A percentile compares a stretch with the other conserved stretches of the same genome.
These are phyloP conservation scores for Tylopilus rubrobrunneus DNA, from an alignment of 768 basidiomycete genomes.

Conservation along the genomic window DNA sequence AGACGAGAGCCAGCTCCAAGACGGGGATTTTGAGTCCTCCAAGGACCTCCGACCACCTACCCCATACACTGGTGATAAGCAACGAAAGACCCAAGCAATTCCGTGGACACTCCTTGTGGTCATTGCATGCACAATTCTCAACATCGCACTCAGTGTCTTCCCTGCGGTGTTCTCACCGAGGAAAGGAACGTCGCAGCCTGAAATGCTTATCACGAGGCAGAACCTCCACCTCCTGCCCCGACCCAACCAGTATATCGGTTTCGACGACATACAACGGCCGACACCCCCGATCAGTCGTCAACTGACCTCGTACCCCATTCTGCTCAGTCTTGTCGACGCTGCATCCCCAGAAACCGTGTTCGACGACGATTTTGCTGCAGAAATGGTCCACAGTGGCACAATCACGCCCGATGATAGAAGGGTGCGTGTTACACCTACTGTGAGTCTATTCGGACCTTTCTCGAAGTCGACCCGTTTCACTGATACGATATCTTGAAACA, in stretches of 20 bases:
- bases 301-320: constrained; percentile 5
- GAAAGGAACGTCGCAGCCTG: not conserved
- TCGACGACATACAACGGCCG: constrained; percentile 6
- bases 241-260: constrained; percentile 11
- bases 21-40: not conserved
- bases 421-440: constrained; percentile 5
- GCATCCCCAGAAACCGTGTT: constrained; percentile 6
- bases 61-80: not conserved
- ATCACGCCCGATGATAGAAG: constrained; percentile 8
- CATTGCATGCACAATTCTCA: constrained; percentile 6
- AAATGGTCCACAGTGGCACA: constrained; percentile 8
- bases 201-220: constrained; percentile 1
- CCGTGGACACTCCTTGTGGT: constrained; percentile 6
- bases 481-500: not conserved
- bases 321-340: constrained; percentile 10
- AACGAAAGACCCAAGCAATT: not conserved
- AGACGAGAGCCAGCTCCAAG: not conserved
- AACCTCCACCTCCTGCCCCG: constrained; percentile 7
- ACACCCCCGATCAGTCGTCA: not conserved
- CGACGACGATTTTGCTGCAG: constrained; percentile 1
- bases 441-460: not conserved
- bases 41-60: not conserved
- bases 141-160: constrained; percentile 4
- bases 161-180: not conserved
- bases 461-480: not conserved